Evolutionary conservation across 805 yeast genomes (phyloP).

Genomic region (Wickerhamiella parazyma): DNA sequence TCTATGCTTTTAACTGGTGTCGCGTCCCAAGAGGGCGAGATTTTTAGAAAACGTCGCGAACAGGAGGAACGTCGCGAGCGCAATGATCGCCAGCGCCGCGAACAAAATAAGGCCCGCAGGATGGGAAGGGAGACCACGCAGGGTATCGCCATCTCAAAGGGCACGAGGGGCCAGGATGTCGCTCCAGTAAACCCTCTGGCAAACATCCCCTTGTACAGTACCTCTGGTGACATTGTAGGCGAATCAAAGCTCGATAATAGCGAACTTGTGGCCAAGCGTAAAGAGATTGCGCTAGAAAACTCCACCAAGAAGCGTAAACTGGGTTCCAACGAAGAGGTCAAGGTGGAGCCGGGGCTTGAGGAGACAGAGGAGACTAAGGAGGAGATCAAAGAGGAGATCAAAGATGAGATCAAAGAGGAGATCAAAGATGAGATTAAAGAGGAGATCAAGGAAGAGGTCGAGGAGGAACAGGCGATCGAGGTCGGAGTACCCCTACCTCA

Average conservation of each 20-base stretch:
- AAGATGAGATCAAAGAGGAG: constrained; percentile 15
- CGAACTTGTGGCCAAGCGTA: constrained; percentile 40
- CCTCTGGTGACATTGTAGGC: constrained; percentile 62
- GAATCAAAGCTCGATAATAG: constrained; percentile 50
- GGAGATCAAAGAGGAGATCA: not conserved
- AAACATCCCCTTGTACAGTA: constrained; percentile 64
- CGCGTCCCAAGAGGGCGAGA: constrained; percentile 61
- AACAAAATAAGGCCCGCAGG: constrained; percentile 17
- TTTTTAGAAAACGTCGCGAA: constrained; percentile 56
- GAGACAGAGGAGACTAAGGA: constrained; percentile 20
- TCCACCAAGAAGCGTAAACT: constrained; percentile 11
- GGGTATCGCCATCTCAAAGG: constrained; percentile 25
- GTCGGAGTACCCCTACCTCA: not conserved
- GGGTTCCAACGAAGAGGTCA: constrained; percentile 7
- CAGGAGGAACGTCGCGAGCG: constrained; percentile 59
- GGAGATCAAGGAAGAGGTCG: not conserved
- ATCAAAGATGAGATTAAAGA: constrained; percentile 12
- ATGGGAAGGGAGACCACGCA: constrained; percentile 7
- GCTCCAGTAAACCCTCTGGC: constrained; percentile 59
- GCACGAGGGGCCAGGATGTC: constrained; percentile 43
- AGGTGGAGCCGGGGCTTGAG: constrained; percentile 2
- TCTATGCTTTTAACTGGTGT: constrained; percentile 53
- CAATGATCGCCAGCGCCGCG: constrained; percentile 44
- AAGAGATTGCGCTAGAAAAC: constrained; percentile 14
- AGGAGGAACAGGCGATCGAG: not conserved